These are phyloP conservation scores for Mediolabrus comicus DNA, from an alignment of 108 stramenopile species.

Conservation along the genomic window DNA sequence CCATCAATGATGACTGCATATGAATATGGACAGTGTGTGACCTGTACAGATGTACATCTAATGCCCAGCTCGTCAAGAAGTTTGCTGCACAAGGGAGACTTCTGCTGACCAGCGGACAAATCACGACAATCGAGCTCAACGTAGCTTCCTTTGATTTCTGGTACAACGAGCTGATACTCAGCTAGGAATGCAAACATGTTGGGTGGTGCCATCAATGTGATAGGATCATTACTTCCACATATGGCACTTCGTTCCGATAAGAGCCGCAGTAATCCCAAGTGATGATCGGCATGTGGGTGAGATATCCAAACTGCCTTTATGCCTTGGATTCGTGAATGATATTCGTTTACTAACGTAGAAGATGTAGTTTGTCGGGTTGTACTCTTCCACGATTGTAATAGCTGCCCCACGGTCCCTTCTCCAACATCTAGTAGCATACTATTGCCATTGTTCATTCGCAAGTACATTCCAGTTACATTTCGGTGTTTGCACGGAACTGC, in stretches of 20 bases:
- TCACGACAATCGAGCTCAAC: conserved; percentile 72
- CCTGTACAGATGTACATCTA: conserved; percentile 68
- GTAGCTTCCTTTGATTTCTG: conserved; percentile 59
- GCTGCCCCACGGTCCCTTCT: conserved; percentile 94
- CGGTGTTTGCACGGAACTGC: conserved; percentile 97
- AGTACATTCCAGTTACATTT: conserved; percentile 91
- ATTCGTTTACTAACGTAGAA: conserved; percentile 33
- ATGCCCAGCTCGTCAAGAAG: conserved; percentile 62
- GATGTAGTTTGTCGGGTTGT: conserved; percentile 6
- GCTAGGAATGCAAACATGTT: conserved; percentile 71
- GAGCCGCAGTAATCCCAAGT: conserved; percentile 88
- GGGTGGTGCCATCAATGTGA: conserved; percentile 87
- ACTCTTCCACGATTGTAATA: conserved; percentile 67
- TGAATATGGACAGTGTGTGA: conserved; percentile 86
- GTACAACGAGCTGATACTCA: conserved; percentile 69
- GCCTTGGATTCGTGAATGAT: conserved; percentile 31
- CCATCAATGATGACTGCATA: conserved; percentile 82
- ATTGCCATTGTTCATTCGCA: conserved; percentile 60
- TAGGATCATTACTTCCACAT: conserved; percentile 42
- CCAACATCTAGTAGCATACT: conserved; percentile 90
- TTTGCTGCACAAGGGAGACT: conserved; percentile 33
- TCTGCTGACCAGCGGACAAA: conserved; percentile 29
- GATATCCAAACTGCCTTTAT: conserved; percentile 95
- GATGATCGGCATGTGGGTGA: conserved; percentile 98
- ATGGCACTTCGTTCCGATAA: conserved; percentile 63